Percentiles rank a stretch among this genome's conserved stretches.
phyloP scores from a whole-genome alignment of 139 green algal genomes.

The Chlorella vulgaris region DNA sequence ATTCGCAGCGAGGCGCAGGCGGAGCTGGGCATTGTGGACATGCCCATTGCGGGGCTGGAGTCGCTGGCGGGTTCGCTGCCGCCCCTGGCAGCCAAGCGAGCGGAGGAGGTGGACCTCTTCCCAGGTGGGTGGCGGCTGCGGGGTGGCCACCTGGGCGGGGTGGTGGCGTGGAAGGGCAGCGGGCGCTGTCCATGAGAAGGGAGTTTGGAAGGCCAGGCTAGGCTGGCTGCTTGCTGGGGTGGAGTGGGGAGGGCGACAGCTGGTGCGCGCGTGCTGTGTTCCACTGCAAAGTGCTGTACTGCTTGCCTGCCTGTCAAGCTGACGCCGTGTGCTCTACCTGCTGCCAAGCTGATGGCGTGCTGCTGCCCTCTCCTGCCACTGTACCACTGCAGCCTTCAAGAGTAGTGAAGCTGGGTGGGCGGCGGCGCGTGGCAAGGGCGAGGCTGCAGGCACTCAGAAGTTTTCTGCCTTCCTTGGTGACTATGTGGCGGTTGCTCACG shows the following conservation, averaged over 20 bases:
- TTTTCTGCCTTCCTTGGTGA: constrained; percentile 59
- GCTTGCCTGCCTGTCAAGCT: too few species aligned
- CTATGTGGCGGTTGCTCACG: constrained; percentile 39
- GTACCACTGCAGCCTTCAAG: constrained; percentile 45
- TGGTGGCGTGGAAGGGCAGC: neutral
- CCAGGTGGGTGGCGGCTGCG: constrained; percentile 23
- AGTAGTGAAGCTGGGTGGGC: constrained; percentile 32
- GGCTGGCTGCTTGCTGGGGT: too few species aligned
- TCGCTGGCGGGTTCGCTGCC: constrained; percentile 45
- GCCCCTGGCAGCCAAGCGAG: constrained; percentile 33
- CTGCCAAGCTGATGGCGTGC: too few species aligned
- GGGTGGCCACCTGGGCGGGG: neutral
- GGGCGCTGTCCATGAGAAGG: neutral
- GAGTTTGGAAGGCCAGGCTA: neutral
- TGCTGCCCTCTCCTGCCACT: neutral
- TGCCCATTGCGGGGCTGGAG: constrained; percentile 42
- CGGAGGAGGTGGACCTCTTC: constrained; percentile 68
- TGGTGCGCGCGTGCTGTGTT: too few species aligned
- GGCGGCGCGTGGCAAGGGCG: neutral
- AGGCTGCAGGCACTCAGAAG: constrained; percentile 10
- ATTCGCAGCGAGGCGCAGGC: constrained; percentile 83
- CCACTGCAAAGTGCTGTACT: too few species aligned
- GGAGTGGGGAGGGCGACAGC: too few species aligned
- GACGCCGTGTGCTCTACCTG: too few species aligned
- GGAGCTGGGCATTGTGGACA: constrained; percentile 85